Evolutionary conservation across 176 grass and related monocot species (phyloP).

Genomic region (Ananas comosus): DNA sequence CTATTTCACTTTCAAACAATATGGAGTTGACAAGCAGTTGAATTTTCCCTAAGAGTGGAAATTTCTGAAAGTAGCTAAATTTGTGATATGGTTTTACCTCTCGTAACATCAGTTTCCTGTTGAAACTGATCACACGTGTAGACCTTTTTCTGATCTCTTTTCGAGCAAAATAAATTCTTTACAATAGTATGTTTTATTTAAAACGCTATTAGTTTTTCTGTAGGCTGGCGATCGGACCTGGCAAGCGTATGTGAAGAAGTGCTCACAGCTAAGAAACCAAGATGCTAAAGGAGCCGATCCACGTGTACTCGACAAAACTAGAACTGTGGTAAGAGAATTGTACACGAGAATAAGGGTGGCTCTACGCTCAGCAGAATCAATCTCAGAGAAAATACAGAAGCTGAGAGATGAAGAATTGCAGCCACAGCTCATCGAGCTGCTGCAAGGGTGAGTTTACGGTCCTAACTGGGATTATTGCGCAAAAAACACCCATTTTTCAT

Average conservation of each 20-base stretch:
- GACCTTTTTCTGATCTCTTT: background rate
- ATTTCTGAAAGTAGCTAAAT: too few species aligned
- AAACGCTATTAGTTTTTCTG: slow-evolving; percentile 9
- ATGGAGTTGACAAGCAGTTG: too few species aligned
- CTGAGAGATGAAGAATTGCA: slow-evolving; percentile 84
- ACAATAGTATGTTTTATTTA: background rate
- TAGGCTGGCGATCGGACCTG: slow-evolving; percentile 72
- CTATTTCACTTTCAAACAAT: too few species aligned
- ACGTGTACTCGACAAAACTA: slow-evolving; percentile 55
- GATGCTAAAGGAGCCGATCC: slow-evolving; percentile 63
- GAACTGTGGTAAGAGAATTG: slow-evolving; percentile 64
- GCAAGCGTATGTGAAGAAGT: slow-evolving; percentile 84
- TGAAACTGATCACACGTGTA: background rate
- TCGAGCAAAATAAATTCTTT: background rate
- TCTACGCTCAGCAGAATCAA: slow-evolving; percentile 71
- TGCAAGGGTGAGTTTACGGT: slow-evolving; percentile 57
- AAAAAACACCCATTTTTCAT: background rate
- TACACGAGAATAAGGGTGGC: slow-evolving; percentile 91
- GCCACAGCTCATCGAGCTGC: slow-evolving; percentile 76
- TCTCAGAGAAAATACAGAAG: slow-evolving; percentile 79
- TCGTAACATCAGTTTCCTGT: background rate
- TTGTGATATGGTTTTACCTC: too few species aligned
- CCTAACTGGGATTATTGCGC: background rate
- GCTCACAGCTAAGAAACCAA: slow-evolving; percentile 73
- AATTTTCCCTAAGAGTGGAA: too few species aligned